These are phyloP conservation scores for Podaxis sp. DNA, from an alignment of 768 basidiomycete genomes.

Conservation along the genomic window DNA sequence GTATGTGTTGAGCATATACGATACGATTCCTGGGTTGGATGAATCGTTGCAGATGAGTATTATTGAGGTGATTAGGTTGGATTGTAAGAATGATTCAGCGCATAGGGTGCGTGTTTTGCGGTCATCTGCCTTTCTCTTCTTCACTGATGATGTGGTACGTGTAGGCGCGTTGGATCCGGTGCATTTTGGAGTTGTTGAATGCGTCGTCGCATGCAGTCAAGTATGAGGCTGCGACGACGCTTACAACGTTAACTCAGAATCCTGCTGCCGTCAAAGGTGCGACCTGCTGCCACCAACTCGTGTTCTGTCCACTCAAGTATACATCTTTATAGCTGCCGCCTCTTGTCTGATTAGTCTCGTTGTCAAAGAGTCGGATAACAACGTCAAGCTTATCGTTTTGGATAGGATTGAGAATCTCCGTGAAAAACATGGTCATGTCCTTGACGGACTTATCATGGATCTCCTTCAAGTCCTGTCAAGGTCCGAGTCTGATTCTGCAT, in stretches of 20 bases:
- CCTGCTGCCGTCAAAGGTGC: slow-evolving; percentile 93
- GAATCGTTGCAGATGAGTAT: slow-evolving; percentile 94
- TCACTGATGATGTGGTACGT: background rate
- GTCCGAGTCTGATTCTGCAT: slow-evolving; percentile 28
- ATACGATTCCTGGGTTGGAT: slow-evolving; percentile 78
- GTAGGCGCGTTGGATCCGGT: slow-evolving; percentile 90
- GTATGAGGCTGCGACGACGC: slow-evolving; percentile 94
- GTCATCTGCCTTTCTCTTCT: background rate
- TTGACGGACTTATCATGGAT: slow-evolving; percentile 94
- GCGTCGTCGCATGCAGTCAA: slow-evolving; percentile 91
- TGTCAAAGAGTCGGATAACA: slow-evolving; percentile 96
- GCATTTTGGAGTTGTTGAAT: slow-evolving; percentile 89
- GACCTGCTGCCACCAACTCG: slow-evolving; percentile 7
- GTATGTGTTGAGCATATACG: slow-evolving; percentile 84
- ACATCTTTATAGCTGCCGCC: slow-evolving; percentile 66
- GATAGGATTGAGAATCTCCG: slow-evolving; percentile 85
- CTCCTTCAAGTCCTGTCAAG: slow-evolving; percentile 87
- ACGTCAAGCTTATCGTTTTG: slow-evolving; percentile 96
- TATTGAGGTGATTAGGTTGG: slow-evolving; percentile 89
- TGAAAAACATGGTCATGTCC: slow-evolving; percentile 80
- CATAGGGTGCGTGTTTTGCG: slow-evolving; percentile 59
- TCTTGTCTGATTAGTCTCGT: slow-evolving; percentile 85
- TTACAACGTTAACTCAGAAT: slow-evolving; percentile 93
- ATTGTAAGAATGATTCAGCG: slow-evolving; percentile 82
- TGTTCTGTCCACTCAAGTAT: background rate